phyloP scores from a whole-genome alignment of 805 yeast species.

The Metschnikowia anglica region DNA sequence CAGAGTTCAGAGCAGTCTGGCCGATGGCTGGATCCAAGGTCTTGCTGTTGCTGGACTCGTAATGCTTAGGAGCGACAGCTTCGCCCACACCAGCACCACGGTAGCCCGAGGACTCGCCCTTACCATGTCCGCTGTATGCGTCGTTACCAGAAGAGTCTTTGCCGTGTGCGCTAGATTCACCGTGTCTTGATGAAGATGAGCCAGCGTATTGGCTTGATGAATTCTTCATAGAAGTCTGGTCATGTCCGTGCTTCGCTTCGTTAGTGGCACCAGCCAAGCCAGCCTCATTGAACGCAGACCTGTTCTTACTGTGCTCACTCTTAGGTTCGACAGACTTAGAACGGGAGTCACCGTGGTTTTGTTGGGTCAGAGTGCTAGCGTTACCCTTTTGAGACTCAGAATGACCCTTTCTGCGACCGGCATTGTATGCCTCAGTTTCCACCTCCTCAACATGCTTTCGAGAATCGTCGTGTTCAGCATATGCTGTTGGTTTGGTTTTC shows the following conservation, averaged over 20 bases:
- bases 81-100: slow-evolving; percentile 9
- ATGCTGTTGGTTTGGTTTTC: slow-evolving; percentile 26
- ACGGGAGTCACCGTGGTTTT: not conserved
- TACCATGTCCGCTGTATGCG: not conserved
- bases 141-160: not conserved
- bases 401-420: slow-evolving; percentile 20
- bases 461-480: slow-evolving; percentile 18
- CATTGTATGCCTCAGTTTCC: slow-evolving; percentile 20
- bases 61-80: slow-evolving; percentile 8
- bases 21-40: slow-evolving; percentile 7
- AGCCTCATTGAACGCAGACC: slow-evolving; percentile 31
- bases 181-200: not conserved
- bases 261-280: slow-evolving; percentile 27
- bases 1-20: not conserved
- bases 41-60: not conserved
- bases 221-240: not conserved
- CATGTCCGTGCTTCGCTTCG: slow-evolving; percentile 12
- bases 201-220: not conserved
- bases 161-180: not conserved
- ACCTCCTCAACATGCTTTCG: slow-evolving; percentile 15
- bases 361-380: no score
- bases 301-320: slow-evolving; percentile 29
- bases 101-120: not conserved
- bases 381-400: slow-evolving; percentile 6
- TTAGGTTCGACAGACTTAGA: slow-evolving; percentile 20